These are phyloP conservation scores for Nemania diffusa DNA, from an alignment of 2,329 filamentous ascomycete genomes.

Conservation along the genomic window DNA sequence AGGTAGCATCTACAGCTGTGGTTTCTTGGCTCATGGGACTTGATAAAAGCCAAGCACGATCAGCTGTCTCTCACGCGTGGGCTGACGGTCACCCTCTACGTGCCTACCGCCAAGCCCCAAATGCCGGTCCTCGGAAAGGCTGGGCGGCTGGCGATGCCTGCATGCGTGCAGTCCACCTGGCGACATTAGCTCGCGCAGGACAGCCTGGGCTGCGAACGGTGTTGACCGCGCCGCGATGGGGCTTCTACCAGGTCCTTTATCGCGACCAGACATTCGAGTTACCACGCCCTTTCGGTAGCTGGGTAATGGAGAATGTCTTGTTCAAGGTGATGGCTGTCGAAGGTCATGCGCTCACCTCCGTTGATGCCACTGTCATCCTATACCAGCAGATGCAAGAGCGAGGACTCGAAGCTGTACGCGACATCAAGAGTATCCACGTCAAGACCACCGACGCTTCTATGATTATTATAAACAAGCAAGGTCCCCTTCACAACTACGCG, in stretches of 20 bases:
- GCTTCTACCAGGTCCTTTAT: conserved; percentile 48
- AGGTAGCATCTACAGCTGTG: conserved; percentile 54
- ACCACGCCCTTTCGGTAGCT: conserved; percentile 37
- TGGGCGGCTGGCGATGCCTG: conserved; percentile 56
- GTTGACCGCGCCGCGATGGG: conserved; percentile 50
- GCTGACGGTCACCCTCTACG: conserved; percentile 53
- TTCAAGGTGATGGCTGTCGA: conserved; percentile 40
- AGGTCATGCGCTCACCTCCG: conserved; percentile 35
- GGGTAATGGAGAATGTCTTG: conserved; percentile 44
- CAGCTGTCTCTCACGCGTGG: conserved; percentile 54
- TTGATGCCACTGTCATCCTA: conserved; percentile 33
- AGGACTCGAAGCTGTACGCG: conserved; percentile 21
- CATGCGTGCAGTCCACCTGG: conserved; percentile 53
- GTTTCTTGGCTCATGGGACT: conserved; percentile 53
- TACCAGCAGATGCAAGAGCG: conserved; percentile 30
- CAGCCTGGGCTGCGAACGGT: conserved; percentile 42
- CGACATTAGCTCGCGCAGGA: conserved; percentile 43
- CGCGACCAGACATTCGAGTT: conserved; percentile 37
- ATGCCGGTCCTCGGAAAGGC: conserved; percentile 53
- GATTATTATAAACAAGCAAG: conserved; percentile 41
- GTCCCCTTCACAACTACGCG: conserved; percentile 36
- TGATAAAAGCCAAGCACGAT: conserved; percentile 47
- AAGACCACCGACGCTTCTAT: conserved; percentile 34
- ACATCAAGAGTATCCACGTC: conserved; percentile 37
- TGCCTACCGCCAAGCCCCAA: conserved; percentile 49